phyloP scores from a whole-genome alignment of 352 stramenopile genomes.

The Phytophthora quininea region DNA sequence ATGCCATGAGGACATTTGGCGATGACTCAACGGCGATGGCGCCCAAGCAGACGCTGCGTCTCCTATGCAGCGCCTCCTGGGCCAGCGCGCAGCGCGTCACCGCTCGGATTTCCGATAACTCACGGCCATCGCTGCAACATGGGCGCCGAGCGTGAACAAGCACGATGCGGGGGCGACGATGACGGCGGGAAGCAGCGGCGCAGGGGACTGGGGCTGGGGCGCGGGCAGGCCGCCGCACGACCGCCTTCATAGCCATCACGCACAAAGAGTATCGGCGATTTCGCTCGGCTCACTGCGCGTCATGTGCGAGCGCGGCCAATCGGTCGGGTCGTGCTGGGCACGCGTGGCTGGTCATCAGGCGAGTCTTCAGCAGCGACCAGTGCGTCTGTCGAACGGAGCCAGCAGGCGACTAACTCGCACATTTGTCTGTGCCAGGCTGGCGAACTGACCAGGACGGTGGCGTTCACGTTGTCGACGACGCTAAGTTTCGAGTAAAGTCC shows the following conservation, averaged over 20 bases:
- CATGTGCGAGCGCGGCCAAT: constrained; percentile 24
- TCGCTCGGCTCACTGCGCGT: constrained; percentile 18
- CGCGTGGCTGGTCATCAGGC: constrained; percentile 26
- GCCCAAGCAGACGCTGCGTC: neutral
- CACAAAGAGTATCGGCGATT: constrained; percentile 5
- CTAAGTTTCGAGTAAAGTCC: too few relatives aligned
- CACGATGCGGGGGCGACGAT: constrained; percentile 3
- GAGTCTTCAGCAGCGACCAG: neutral
- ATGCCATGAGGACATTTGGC: constrained; percentile 4
- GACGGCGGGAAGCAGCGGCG: neutral
- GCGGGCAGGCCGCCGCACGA: neutral
- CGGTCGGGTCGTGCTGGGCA: constrained; percentile 15
- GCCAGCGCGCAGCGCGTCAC: constrained; percentile 1
- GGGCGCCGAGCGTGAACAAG: constrained; percentile 20
- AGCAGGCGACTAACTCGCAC: neutral
- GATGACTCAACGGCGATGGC: constrained; percentile 5
- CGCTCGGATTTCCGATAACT: too few relatives aligned
- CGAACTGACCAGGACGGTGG: neutral
- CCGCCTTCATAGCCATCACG: constrained; percentile 14
- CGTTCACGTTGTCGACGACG: neutral
- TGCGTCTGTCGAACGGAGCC: neutral
- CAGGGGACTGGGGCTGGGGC: too few relatives aligned
- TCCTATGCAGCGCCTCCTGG: constrained; percentile 16
- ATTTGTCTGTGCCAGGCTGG: too few relatives aligned
- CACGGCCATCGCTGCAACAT: constrained; percentile 3